Base-by-base conservation (phyloP, 2,329 filamentous ascomycete genomes). In the Rhynchosporium secalis region DNA sequence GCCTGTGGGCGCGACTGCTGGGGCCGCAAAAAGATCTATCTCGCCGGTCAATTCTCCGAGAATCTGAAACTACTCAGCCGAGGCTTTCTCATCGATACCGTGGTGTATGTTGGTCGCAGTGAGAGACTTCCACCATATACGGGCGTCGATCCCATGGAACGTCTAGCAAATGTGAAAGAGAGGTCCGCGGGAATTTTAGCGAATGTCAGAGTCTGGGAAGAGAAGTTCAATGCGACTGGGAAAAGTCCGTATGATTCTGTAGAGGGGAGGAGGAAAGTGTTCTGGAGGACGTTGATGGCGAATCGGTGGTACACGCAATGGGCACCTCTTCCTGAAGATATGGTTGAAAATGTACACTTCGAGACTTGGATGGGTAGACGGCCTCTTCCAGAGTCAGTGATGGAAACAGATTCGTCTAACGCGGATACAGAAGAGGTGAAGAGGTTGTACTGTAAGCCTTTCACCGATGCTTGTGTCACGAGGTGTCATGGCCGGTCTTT, bases 251-350 rank as follows among this genome's bases (percentile, higher is more conserved):
- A 52, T 13, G 49, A 52, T 52, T 33, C 28, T 12, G 15, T 28
- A 9, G 31, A n/a, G 13, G 48, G 15, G 31, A 52, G 31, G 7
- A 5, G 5, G 3, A 20, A 12, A 9, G 49, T n/a, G 33, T 52
- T 52, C n/a, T 52, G 49, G 49, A 52, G 49, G 31, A 52, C 49
- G 8, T 40, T 52, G 33, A 38, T 52, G 49, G 49, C 49, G 13
- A 36, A 52, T 26, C 31, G 49, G 8, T 9, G 2, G 33, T 52
- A 38, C 9, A n/a, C 15, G n/a, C 4, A 52, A 1, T 52, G 49
- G 49, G 49, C 49, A 13, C 49, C 29, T 10, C 49, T 52, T 38
- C 31, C 49, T 26, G 49, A 9, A 4, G 49, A 52, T 26, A 52
- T 52, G 49, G 15, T 38, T 15, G 31, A 52, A 28, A 52, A 52